Evolutionary conservation across 352 stramenopile species (phyloP).

Genomic region (Phytophthora brassicae): DNA sequence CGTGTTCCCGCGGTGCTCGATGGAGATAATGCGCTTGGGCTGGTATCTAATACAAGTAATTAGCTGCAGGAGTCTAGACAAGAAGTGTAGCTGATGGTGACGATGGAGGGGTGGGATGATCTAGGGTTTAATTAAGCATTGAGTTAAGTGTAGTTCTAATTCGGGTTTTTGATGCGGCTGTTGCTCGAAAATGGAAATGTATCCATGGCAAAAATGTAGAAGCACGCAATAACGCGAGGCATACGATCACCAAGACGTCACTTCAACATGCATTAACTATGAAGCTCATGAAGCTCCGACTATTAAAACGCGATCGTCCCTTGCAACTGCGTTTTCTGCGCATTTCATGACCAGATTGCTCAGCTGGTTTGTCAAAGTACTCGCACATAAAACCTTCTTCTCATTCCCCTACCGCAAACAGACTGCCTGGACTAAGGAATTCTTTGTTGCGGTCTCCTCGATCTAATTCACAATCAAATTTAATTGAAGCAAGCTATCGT

Average conservation of each 20-base stretch:
- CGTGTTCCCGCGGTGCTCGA: neutral
- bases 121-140: neutral
- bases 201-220: constrained; percentile 22
- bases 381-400: constrained; percentile 9
- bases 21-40: no score
- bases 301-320: constrained; percentile 3
- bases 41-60: no score
- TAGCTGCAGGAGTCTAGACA: no score
- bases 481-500: constrained; percentile 1
- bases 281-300: neutral
- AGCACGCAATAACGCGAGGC: neutral
- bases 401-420: constrained; percentile 2
- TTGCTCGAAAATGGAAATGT: constrained; percentile 17
- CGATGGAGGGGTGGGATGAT: no score
- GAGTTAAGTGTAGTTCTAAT: neutral
- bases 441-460: neutral
- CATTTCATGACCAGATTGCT: constrained; percentile 10
- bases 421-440: constrained; percentile 6
- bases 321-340: constrained; percentile 23
- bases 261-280: constrained; percentile 7
- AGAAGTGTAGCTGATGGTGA: no score
- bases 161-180: no score
- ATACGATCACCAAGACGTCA: constrained; percentile 19
- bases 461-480: constrained; percentile 15
- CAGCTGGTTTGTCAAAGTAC: neutral